These are phyloP conservation scores for Aspergillus pseudoglaucus DNA, from an alignment of 2,329 filamentous ascomycete species.

Conservation along the genomic window DNA sequence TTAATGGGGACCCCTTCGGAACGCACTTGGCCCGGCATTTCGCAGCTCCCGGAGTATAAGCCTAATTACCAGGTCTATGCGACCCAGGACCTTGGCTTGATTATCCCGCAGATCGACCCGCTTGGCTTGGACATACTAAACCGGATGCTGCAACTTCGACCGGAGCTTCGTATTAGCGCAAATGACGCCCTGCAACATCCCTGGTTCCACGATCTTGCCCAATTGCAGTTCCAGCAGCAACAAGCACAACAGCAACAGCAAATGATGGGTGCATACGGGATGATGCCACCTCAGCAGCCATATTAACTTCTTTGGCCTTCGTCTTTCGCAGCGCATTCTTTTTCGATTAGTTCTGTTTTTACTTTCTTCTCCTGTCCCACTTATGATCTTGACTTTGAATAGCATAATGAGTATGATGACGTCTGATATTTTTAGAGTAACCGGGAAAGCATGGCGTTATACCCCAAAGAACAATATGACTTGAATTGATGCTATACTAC, in stretches of 20 bases:
- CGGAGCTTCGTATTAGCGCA: slow-evolving; percentile 85
- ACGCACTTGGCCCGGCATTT: slow-evolving; percentile 90
- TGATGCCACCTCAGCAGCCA: slow-evolving; percentile 31
- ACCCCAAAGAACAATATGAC: slow-evolving; percentile 13
- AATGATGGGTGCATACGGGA: slow-evolving; percentile 33
- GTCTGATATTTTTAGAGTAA: slow-evolving; percentile 16
- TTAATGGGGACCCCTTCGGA: slow-evolving; percentile 98
- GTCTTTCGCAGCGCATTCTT: neutral
- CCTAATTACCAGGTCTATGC: slow-evolving; percentile 88
- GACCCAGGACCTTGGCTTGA: slow-evolving; percentile 79
- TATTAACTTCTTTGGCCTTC: slow-evolving; percentile 17
- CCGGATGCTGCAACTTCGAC: slow-evolving; percentile 85
- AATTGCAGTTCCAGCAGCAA: slow-evolving; percentile 47
- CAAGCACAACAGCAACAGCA: slow-evolving; percentile 34
- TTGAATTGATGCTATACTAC: neutral
- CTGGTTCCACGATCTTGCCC: slow-evolving; percentile 71
- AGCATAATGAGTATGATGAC: slow-evolving; percentile 22
- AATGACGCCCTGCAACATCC: slow-evolving; percentile 79
- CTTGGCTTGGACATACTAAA: slow-evolving; percentile 80
- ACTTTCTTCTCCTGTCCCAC: neutral
- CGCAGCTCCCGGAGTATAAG: slow-evolving; percentile 96
- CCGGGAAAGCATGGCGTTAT: slow-evolving; percentile 26
- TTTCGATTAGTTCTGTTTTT: neutral
- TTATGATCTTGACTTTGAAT: slow-evolving; percentile 1
- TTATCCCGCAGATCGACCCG: slow-evolving; percentile 84